phyloP scores from a whole-genome alignment of 2,329 filamentous ascomycete genomes.

The Fusarium mangiferae region DNA sequence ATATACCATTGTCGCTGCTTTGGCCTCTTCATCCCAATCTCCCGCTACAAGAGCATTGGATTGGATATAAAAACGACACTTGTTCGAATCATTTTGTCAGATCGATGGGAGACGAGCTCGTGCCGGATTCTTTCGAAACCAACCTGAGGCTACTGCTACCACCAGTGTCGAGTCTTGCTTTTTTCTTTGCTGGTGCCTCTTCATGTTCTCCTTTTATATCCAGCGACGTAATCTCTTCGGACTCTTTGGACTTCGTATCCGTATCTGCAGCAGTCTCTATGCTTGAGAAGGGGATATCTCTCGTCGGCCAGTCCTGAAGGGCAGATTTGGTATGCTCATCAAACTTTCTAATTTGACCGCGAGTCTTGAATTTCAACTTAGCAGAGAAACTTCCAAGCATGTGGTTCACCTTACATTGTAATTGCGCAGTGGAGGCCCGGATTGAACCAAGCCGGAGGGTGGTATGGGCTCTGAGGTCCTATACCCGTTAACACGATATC shows the following conservation, averaged over 20 bases:
- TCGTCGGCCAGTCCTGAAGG: conserved; percentile 9
- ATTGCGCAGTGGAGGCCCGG: neutral
- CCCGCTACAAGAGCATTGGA: neutral
- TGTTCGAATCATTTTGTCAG: neutral
- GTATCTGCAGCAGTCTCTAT: neutral
- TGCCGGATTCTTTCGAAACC: neutral
- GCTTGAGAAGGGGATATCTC: conserved; percentile 7
- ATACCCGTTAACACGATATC: neutral
- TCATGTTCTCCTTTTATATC: neutral
- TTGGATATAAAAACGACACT: neutral
- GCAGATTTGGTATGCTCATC: neutral
- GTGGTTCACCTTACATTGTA: neutral
- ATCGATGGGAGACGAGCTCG: neutral
- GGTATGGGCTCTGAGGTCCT: neutral
- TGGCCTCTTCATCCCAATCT: neutral
- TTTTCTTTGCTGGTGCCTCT: neutral
- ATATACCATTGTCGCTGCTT: conserved; percentile 29
- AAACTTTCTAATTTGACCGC: neutral
- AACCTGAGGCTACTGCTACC: neutral
- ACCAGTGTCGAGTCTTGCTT: neutral
- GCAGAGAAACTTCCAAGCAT: neutral
- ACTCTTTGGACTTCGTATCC: neutral
- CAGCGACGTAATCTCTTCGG: neutral
- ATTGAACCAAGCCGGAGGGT: neutral
- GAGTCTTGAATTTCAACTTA: neutral